Conservation (phyloP, 2,329 filamentous ascomycete genomes). For the Alternaria triticimaculans region DNA sequence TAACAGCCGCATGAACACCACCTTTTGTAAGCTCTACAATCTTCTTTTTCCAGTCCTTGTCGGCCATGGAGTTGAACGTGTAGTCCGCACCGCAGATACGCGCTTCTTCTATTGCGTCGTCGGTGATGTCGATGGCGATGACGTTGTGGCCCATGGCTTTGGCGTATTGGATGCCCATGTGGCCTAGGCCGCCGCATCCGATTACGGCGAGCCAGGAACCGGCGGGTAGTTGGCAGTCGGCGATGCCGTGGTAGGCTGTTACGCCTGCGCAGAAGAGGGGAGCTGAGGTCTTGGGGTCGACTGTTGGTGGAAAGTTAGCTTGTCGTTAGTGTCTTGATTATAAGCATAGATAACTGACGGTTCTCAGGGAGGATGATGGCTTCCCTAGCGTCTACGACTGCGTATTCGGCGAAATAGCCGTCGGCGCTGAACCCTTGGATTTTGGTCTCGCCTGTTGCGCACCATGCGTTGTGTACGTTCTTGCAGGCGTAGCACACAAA, state of each 20-base stretch:
- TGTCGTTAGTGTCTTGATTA: too few species aligned
- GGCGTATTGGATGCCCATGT: constrained; percentile 42
- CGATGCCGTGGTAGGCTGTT: constrained; percentile 39
- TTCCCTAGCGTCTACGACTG: constrained; percentile 36
- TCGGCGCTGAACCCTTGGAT: constrained; percentile 39
- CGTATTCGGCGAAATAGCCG: constrained; percentile 44
- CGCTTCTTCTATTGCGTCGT: constrained; percentile 38
- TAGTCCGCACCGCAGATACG: constrained; percentile 41
- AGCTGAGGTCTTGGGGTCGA: constrained; percentile 35
- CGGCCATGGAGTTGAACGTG: constrained; percentile 38
- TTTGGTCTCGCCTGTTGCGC: constrained; percentile 36
- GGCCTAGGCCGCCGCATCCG: constrained; percentile 42
- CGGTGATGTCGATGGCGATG: constrained; percentile 40
- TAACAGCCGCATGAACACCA: constrained; percentile 40
- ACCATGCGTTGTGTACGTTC: constrained; percentile 39
- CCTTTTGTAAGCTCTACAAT: constrained; percentile 37
- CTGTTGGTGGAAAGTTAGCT: constrained; percentile 3
- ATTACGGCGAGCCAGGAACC: constrained; percentile 41
- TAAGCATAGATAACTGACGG: constrained; percentile 15
- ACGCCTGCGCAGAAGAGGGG: constrained; percentile 43
- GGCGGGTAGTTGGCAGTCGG: constrained; percentile 34
- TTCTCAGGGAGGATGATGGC: constrained; percentile 37
- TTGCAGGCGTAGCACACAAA: constrained; percentile 40
- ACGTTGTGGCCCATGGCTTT: constrained; percentile 44
- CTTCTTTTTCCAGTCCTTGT: constrained; percentile 39